Base-by-base conservation (phyloP, 1,284 basidiomycete genomes). In the Singerocomus rubriflavus region DNA sequence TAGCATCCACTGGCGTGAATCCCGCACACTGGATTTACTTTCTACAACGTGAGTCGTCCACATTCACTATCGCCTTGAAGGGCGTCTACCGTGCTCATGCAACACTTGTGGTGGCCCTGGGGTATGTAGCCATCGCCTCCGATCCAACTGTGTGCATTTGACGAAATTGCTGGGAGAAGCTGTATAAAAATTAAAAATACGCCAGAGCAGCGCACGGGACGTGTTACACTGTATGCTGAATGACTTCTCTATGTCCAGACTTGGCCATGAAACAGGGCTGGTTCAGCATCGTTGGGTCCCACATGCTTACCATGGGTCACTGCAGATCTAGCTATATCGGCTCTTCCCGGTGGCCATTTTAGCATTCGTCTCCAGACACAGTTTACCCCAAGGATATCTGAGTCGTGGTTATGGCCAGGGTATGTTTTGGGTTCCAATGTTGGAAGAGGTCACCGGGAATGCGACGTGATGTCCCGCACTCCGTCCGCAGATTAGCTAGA, bases 1-100 rank as follows among this genome's bases (percentile, higher is more conserved):
- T 32, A 73, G 74, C 67, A 26, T 73, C 74, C 12, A 69, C 66
- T 17, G 75, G 74, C 31, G 70, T 73, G 51, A 77, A 75, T 49
- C 62, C 65, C 21, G 64, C 71, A 8, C 75, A 76, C 47, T 57
- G 69, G 53, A 36, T 66, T 13, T 76, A 78, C 56, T 76, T 77
- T 56, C 64, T 57, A n/a, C 70, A 75, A 62, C 54, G 74, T 76
- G 54, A 59, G 64, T 55, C 4, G 21, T 43, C 11, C 34, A 32
- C 26, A 17, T 39, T 27, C 27, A 27, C 17, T 13, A 29, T 49
- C 17, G 29, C 45, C 16, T 47, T 12, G 32, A 27, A 50, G 39
- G 36, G 16, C 29, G 11, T 35, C 29, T 11, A 35, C 14, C 44
- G 3, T 21, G 32, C 42, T 29, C 27, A 13, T 16, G 32, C 10